Percentiles rank a stretch among this genome's conserved stretches.
Evolutionary conservation across 371 early-diverging fungal genomes (phyloP).

Genomic region (Mucor racemosus): DNA sequence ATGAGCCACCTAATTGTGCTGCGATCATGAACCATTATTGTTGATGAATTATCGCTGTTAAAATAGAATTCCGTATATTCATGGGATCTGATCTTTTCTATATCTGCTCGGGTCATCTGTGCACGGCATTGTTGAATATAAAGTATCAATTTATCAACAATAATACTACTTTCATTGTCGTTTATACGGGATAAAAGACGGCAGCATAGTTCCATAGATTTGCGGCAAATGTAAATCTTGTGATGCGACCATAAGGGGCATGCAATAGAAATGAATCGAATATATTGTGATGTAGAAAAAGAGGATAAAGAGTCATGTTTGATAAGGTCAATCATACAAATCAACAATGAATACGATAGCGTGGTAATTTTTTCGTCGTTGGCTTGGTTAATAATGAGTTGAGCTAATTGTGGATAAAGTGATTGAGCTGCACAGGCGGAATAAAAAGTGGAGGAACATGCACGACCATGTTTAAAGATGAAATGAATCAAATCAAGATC

Average conservation of each 20-base stretch:
- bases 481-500: conserved; percentile 14
- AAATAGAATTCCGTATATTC: conserved; percentile 31
- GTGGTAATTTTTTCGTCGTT: not conserved
- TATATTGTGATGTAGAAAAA: not conserved
- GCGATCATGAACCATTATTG: not conserved
- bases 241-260: conserved; percentile 12
- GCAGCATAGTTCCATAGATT: conserved; percentile 22
- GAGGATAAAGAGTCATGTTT: conserved; percentile 5
- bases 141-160: not conserved
- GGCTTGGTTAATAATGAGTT: not conserved
- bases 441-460: conserved; percentile 8
- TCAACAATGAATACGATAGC: conserved; percentile 8
- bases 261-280: not conserved
- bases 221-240: conserved; percentile 14
- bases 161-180: not conserved
- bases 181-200: not conserved
- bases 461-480: conserved; percentile 15
- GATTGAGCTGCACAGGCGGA: conserved; percentile 1
- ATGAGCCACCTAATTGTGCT: not conserved
- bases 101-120: not conserved
- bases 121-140: conserved; percentile 14
- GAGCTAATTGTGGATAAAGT: conserved; percentile 6
- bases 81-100: not conserved
- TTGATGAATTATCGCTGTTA: not conserved
- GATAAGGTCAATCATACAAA: conserved; percentile 20